Percentiles rank a stretch among this genome's conserved stretches.
These are phyloP conservation scores for Durotheca rogersii DNA, from an alignment of 495 filamentous ascomycete genomes.

Conservation along the genomic window DNA sequence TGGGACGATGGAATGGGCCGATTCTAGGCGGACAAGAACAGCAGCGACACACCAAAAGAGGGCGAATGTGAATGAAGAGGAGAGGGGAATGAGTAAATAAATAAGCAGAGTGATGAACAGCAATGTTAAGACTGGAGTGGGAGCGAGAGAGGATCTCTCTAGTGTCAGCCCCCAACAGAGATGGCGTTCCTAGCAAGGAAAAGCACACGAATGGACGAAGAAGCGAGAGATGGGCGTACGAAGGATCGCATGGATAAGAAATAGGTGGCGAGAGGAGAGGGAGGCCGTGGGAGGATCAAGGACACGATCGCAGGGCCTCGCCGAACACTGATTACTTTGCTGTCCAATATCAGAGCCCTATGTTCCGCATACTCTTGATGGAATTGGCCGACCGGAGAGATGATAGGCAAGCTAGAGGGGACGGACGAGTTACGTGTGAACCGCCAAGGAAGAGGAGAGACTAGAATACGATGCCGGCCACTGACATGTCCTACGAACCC, in stretches of 20 bases:
- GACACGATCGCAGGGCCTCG: no score
- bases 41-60: neutral
- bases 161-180: constrained; percentile 15
- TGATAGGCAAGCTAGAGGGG: no score
- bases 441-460: neutral
- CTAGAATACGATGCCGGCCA: constrained; percentile 6
- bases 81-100: no score
- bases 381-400: no score
- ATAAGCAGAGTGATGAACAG: neutral
- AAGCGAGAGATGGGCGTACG: constrained; percentile 22
- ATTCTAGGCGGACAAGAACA: constrained; percentile 6
- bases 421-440: no score
- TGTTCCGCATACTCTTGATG: no score
- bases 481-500: no score
- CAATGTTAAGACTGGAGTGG: constrained; percentile 11
- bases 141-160: constrained; percentile 8
- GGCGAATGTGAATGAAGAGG: no score
- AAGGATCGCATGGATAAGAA: constrained; percentile 23
- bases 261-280: constrained; percentile 8
- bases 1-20: constrained; percentile 1
- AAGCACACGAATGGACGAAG: constrained; percentile 9
- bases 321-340: constrained; percentile 15
- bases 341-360: no score
- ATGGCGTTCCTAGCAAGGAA: neutral
- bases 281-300: constrained; percentile 16